Base-by-base conservation (phyloP, 2,329 filamentous ascomycete genomes). In the Penicillium occitanis region DNA sequence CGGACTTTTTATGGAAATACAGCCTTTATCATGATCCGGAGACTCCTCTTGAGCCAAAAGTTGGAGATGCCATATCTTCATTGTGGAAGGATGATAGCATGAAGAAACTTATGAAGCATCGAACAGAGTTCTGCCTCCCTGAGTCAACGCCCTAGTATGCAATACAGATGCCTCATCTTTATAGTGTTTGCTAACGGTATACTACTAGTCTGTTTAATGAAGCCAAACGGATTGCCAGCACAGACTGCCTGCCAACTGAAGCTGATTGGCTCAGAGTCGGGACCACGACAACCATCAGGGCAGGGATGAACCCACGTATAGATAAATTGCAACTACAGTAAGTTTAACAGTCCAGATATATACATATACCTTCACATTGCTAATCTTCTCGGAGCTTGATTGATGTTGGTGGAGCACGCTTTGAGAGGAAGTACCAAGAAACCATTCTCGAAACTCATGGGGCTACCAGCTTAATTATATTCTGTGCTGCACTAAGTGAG, bases 11-110 rank as follows among this genome's bases (percentile, higher is more conserved):
- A 13, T 42, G 13, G 19, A 17, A 25, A 50, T 62, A 51, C 13
- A 10, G 17, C 19, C 30, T 25, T 42, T 5, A 19, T 28, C 3
- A 48, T 25, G 35, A 42, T 5, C 19, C 22, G 30, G 22, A 42
- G 17, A 35, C 44, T 25, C 46, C 42, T 62, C 30, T 28, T 30
- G 46, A 53, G 4, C 46, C n/a, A 4, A 42, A 40, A 42, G 33
- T 62, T 62, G 60, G 46, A 35, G 60, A 62, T 25, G 46, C 60
- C 28, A 62, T 62, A 8, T 51, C 46, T 6, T 62, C 60, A 30
- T 51, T 62, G 17, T 62, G 60, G 44, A 62, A 25, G 33, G 44
- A 62, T 42, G 33, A 53, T 19, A 62, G 33, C 53, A 40, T 62
- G 10, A 30, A 53, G 2, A 28, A 62, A 19, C 44, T 62, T 51